phyloP scores from a whole-genome alignment of 257 asterid genomes.

The Solanum pennellii region DNA sequence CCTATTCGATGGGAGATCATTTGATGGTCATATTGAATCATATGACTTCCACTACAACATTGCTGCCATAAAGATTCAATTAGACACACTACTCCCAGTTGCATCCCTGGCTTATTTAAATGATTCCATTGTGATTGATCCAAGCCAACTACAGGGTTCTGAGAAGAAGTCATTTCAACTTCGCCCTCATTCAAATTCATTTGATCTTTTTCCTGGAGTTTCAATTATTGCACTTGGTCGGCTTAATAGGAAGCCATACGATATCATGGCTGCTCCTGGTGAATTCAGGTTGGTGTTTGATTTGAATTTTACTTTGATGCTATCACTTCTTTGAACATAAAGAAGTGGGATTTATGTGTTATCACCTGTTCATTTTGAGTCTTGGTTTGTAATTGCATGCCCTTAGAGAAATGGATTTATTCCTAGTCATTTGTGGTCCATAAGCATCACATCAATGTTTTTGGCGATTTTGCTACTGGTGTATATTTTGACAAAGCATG shows the following conservation, averaged over 20 bases:
- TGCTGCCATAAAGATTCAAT: not conserved
- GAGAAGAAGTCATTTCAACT: not conserved
- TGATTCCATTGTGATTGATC: not conserved
- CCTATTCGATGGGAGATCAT: not conserved
- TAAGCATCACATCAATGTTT: not conserved
- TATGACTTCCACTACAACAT: not conserved
- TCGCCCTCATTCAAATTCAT: not conserved
- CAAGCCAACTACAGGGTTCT: not conserved
- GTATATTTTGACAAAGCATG: not conserved
- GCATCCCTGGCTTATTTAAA: not conserved
- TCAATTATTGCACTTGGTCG: not conserved
- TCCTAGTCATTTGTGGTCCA: not conserved
- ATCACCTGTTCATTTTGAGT: not conserved
- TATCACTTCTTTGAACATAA: not conserved
- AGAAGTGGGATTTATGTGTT: not conserved
- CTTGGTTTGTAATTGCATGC: not conserved
- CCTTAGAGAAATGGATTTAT: not conserved
- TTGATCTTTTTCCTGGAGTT: not conserved
- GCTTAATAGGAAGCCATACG: not conserved
- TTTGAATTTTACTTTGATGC: not conserved
- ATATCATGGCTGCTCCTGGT: conserved; percentile 1
- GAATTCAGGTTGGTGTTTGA: not conserved
- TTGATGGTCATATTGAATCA: not conserved
- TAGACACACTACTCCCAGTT: not conserved
- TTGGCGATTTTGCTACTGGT: not conserved